Evolutionary conservation across 2,329 filamentous ascomycete genomes (phyloP), one percentile per base, ranked within the genome.

Genomic region (Fusarium nodosum): DNA sequence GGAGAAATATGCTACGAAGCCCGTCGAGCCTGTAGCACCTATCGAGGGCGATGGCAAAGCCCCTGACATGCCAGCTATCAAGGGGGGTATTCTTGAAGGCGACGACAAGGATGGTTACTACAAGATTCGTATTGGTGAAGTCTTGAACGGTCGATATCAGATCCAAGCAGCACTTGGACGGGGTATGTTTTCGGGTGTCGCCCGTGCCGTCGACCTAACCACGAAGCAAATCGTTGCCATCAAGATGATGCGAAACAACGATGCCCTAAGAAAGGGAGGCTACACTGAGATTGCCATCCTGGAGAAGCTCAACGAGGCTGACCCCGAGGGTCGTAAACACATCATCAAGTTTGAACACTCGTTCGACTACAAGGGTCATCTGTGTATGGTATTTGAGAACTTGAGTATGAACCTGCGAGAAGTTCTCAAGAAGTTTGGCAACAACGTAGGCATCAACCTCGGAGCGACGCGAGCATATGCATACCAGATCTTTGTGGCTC

Each of bases 191-290:
- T 97, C 96, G 0, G 94, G 93, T 11, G 96, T 99, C n/a, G 93
- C 96, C 55, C 90, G 93, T 69, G 96, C 96, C 24, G 86, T 88
- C 67, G 94, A 97, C 79, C 87, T 91, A 24, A 89, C 88, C 50
- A 92, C 87, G 60, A 90, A 90, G 75, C 87, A 88, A 72, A 79
- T 92, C n/a, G 94, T 98, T 33, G 96, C 96, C 26, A 92, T 99
- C 85, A 99, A 99, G 82, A 96, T 99, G 74, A 97, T 98, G 80
- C 92, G 96, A 68, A 97, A 97, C 79, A 98, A 99, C 75, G 94
- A 97, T 76, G 92, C 93, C 15, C 91, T 97, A 79, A 87, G 90
- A 71, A 97, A 97, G 79, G 94, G 94, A 46, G 96, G 94, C 22
- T 90, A 94, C 79, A 97, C 96, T 61, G 96, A 99, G 79, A 97